phyloP scores from a whole-genome alignment of 148 eudicot species.

The Nepenthes gracilis region DNA sequence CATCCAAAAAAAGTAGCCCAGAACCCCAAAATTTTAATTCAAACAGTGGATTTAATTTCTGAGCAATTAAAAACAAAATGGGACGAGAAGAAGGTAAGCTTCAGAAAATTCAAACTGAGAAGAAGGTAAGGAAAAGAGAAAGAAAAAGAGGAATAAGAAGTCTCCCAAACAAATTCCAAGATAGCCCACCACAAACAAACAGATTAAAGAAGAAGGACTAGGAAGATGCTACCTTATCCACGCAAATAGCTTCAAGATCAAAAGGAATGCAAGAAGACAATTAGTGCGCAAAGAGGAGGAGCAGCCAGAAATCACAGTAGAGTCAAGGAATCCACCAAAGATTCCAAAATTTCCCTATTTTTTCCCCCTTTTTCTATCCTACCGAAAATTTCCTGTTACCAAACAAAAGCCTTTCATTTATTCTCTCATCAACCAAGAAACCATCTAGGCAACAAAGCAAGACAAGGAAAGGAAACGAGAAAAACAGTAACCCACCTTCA shows the following conservation, averaged over 20 bases:
- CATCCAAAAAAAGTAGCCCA: constrained; percentile 31
- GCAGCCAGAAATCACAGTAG: constrained; percentile 15
- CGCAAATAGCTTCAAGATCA: constrained; percentile 11
- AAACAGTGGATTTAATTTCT: neutral
- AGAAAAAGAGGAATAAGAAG: constrained; percentile 5
- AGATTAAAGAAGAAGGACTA: constrained; percentile 4
- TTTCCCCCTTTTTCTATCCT: neutral
- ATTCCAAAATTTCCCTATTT: no score
- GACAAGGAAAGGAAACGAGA: constrained; percentile 9
- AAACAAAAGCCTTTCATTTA: constrained; percentile 7
- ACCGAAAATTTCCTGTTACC: constrained; percentile 8
- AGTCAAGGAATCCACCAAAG: constrained; percentile 20
- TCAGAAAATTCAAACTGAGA: neutral
- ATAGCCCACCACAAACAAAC: constrained; percentile 6
- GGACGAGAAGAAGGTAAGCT: neutral
- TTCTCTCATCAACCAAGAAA: constrained; percentile 13
- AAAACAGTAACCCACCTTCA: constrained; percentile 6
- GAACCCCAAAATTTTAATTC: neutral
- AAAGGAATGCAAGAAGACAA: constrained; percentile 12
- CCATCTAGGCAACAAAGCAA: neutral
- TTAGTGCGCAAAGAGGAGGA: constrained; percentile 13
- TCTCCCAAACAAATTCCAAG: neutral
- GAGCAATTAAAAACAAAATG: neutral
- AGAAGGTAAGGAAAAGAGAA: neutral
- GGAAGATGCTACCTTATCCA: constrained; percentile 22